phyloP scores from a whole-genome alignment of 2,329 filamentous ascomycete species.

The Talaromyces verruculosus region DNA sequence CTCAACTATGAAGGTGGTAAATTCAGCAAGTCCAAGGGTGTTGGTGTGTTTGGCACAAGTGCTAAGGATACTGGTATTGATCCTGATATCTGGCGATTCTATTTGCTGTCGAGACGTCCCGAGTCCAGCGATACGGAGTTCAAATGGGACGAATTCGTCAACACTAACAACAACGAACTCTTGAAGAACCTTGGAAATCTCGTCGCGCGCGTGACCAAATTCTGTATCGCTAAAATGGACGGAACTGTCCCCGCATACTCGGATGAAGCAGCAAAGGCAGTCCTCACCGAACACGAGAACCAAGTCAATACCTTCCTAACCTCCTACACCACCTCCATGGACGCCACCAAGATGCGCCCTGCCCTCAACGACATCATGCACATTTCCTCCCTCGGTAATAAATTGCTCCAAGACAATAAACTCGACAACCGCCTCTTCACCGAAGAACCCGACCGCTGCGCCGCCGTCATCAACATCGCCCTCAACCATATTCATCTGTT shows the following conservation, averaged over 20 bases:
- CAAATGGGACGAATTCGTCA: conserved; percentile 81
- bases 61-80: conserved; percentile 82
- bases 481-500: conserved; percentile 82
- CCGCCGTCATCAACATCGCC: conserved; percentile 70
- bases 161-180: conserved; percentile 86
- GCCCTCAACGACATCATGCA: conserved; percentile 57
- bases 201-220: conserved; percentile 72
- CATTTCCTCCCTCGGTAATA: conserved; percentile 60
- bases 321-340: conserved; percentile 59
- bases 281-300: conserved; percentile 45
- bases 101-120: conserved; percentile 79
- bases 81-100: conserved; percentile 90
- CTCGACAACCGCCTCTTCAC: conserved; percentile 63
- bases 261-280: conserved; percentile 29
- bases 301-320: conserved; percentile 53
- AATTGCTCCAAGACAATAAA: conserved; percentile 59
- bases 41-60: conserved; percentile 89
- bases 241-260: conserved; percentile 39
- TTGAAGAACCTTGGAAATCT: conserved; percentile 71
- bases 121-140: conserved; percentile 87
- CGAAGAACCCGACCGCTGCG: conserved; percentile 59
- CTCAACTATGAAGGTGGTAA: conserved; percentile 87
- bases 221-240: conserved; percentile 53
- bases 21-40: conserved; percentile 85
- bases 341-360: conserved; percentile 60